Percentiles rank a stretch among this genome's conserved stretches.
Conservation (phyloP, 495 filamentous ascomycete species). For the Corynascus novoguineensis region DNA sequence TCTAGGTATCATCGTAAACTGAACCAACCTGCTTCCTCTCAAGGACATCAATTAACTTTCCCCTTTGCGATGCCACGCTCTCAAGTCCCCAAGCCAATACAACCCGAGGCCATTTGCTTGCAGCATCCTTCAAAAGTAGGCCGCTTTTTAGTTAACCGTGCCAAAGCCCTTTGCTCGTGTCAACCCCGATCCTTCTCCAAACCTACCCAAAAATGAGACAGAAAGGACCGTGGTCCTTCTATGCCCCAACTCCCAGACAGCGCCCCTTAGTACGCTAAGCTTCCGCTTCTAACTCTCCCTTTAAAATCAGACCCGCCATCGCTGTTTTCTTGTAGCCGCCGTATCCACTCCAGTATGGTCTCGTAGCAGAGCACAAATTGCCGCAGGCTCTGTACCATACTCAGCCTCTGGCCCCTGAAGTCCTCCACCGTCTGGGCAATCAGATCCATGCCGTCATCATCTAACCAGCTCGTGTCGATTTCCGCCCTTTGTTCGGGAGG, state of each 20-base stretch:
- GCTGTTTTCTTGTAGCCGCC: conserved; percentile 33
- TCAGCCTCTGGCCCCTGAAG: conserved; percentile 79
- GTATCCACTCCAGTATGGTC: conserved; percentile 84
- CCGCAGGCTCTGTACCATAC: conserved; percentile 94
- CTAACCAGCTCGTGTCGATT: conserved; percentile 39
- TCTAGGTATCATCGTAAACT: not conserved
- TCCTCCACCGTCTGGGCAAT: conserved; percentile 82
- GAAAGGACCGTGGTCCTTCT: not conserved
- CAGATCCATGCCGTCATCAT: conserved; percentile 62
- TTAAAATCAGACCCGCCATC: not conserved
- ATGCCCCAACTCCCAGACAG: not conserved
- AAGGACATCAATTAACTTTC: not conserved
- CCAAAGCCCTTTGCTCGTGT: not conserved
- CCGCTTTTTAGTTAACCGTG: not conserved
- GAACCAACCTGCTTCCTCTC: not conserved
- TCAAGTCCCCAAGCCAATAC: not conserved
- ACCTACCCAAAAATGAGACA: not conserved
- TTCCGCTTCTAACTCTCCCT: conserved; percentile 26
- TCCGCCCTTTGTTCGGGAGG: not conserved
- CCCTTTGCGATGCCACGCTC: too few species aligned
- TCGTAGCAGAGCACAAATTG: conserved; percentile 98
- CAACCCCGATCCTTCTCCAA: not conserved
- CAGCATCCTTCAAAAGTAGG: not conserved
- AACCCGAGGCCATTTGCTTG: too few species aligned
- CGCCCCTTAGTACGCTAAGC: conserved; percentile 19